Conservation (phyloP, 2,329 filamentous ascomycete genomes). For the Penicillium digitatum region DNA sequence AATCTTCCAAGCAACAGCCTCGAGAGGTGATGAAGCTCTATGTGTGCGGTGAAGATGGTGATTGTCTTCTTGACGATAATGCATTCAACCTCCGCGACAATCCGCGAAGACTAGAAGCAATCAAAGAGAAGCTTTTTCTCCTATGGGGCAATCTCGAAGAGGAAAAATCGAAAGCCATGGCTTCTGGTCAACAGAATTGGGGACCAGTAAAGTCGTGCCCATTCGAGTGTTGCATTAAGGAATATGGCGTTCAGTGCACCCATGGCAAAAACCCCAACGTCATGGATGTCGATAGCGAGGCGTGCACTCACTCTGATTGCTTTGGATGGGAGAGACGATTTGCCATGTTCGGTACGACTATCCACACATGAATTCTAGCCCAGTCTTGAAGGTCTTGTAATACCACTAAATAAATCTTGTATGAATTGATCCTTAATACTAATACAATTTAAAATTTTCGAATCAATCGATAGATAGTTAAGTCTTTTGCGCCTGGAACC, state of each 20-base stretch:
- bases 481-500: constrained; percentile 2
- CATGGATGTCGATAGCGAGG: constrained; percentile 35
- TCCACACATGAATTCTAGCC: constrained; percentile 33
- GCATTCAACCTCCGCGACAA: constrained; percentile 57
- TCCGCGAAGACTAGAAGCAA: constrained; percentile 43
- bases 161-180: constrained; percentile 47
- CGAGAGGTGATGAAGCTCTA: constrained; percentile 61
- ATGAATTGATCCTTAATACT: constrained; percentile 10
- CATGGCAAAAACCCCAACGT: constrained; percentile 36
- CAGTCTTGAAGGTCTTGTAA: neutral
- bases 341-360: constrained; percentile 62
- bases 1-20: constrained; percentile 31
- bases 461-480: constrained; percentile 3
- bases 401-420: neutral
- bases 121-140: constrained; percentile 68
- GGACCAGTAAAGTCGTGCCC: constrained; percentile 48
- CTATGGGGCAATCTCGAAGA: constrained; percentile 88
- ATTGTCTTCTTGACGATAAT: constrained; percentile 54
- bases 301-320: constrained; percentile 41
- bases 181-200: constrained; percentile 15
- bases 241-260: constrained; percentile 58
- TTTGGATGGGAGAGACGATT: constrained; percentile 61
- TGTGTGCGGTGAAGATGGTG: constrained; percentile 59
- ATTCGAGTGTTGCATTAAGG: constrained; percentile 66
- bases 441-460: constrained; percentile 4